Evolutionary conservation across 2,329 filamentous ascomycete species (phyloP).

Genomic region (Acrocalymma vagum): DNA sequence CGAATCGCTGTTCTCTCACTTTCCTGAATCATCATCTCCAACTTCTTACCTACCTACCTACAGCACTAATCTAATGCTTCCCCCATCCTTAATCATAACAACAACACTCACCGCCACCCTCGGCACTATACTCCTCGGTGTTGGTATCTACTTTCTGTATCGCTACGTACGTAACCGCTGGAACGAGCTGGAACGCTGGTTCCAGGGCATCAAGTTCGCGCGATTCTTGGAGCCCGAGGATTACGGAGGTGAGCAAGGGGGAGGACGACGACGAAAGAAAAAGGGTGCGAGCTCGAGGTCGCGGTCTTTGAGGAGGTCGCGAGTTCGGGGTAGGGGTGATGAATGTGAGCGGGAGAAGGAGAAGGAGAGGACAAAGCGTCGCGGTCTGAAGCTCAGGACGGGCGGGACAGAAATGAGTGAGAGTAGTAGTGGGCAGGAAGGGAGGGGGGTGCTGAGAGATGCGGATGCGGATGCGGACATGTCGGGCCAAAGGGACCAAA

Average conservation of each 20-base stretch:
- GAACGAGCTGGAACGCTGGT: slow-evolving; percentile 25
- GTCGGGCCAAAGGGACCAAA: slow-evolving; percentile 3
- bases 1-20: too few species aligned
- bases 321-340: too few species aligned
- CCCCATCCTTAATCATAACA: too few species aligned
- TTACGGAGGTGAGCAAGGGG: slow-evolving; percentile 5
- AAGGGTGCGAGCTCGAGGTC: slow-evolving; percentile 3
- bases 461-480: slow-evolving; percentile 5
- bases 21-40: too few species aligned
- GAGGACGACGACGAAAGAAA: slow-evolving; percentile 1
- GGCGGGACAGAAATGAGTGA: background rate
- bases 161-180: slow-evolving; percentile 26
- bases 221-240: slow-evolving; percentile 1
- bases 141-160: slow-evolving; percentile 24
- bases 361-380: slow-evolving; percentile 4
- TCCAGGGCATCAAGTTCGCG: slow-evolving; percentile 9
- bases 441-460: slow-evolving; percentile 3
- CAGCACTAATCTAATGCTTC: too few species aligned
- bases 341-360: too few species aligned
- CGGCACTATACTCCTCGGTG: slow-evolving; percentile 26
- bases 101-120: slow-evolving; percentile 31
- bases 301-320: slow-evolving; percentile 7
- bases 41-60: too few species aligned
- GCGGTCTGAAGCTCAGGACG: background rate
- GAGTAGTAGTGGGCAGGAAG: background rate